A percentile compares a stretch with the other conserved stretches of the same genome.
Evolutionary conservation across 345 rosid genomes (phyloP).

Genomic region (Salix brachista): DNA sequence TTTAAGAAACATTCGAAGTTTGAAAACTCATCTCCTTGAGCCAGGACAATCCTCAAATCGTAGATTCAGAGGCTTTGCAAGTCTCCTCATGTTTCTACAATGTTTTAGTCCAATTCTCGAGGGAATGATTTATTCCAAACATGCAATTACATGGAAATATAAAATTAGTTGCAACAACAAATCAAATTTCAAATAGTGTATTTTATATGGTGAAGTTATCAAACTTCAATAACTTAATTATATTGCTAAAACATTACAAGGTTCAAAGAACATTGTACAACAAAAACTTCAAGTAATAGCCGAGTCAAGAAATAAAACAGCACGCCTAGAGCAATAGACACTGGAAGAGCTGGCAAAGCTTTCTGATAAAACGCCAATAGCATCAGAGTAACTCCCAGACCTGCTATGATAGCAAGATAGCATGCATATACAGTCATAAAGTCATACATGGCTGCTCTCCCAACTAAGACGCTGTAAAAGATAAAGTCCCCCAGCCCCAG

Average conservation of each 20-base stretch:
- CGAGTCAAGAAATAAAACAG: slow-evolving; percentile 70
- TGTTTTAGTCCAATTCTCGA: neutral
- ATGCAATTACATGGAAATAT: neutral
- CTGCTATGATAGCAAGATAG: slow-evolving; percentile 87
- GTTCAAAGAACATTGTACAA: slow-evolving; percentile 72
- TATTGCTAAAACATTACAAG: slow-evolving; percentile 68
- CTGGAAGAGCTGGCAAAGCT: slow-evolving; percentile 93
- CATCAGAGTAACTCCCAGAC: slow-evolving; percentile 82
- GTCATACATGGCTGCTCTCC: slow-evolving; percentile 95
- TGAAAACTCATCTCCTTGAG: neutral
- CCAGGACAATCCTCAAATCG: neutral
- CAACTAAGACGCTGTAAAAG: slow-evolving; percentile 89
- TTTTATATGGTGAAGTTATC: neutral
- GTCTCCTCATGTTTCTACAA: neutral
- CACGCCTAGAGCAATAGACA: slow-evolving; percentile 75
- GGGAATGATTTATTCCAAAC: neutral
- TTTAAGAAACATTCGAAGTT: neutral
- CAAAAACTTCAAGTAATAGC: slow-evolving; percentile 62
- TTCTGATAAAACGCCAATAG: slow-evolving; percentile 76
- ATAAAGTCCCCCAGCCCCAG: slow-evolving; percentile 92
- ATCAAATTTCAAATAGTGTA: neutral
- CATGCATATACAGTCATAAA: slow-evolving; percentile 91
- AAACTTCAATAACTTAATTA: neutral
- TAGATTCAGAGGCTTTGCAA: neutral
- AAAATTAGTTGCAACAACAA: slow-evolving; percentile 12